A percentile compares a stretch with the other conserved stretches of the same genome.
Conservation (phyloP, 805 yeast species). For the Wickerhamiella dianesei region DNA sequence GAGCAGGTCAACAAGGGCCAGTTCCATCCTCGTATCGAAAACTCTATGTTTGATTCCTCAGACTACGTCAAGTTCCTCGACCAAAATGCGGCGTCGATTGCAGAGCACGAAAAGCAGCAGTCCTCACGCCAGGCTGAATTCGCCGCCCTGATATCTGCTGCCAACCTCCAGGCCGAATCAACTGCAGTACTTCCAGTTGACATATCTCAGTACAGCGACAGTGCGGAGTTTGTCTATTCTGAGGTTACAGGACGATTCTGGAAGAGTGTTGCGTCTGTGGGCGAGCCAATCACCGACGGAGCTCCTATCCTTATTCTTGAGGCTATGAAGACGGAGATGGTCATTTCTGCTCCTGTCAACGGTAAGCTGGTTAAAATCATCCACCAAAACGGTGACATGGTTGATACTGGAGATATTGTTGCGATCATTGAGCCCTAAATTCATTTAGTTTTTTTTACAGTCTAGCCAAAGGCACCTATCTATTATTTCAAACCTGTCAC, state of each 20-base stretch:
- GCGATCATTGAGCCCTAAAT: conserved; percentile 49
- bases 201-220: conserved; percentile 54
- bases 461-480: no score
- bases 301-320: conserved; percentile 82
- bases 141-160: conserved; percentile 55
- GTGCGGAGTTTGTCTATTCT: conserved; percentile 74
- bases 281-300: conserved; percentile 58
- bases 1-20: conserved; percentile 71
- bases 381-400: conserved; percentile 87
- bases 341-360: conserved; percentile 47
- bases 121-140: conserved; percentile 68
- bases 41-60: conserved; percentile 69
- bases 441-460: neutral
- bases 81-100: conserved; percentile 59
- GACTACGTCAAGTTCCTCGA: conserved; percentile 68
- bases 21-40: conserved; percentile 60
- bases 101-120: conserved; percentile 36
- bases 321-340: conserved; percentile 98
- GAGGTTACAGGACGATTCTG: conserved; percentile 94
- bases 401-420: conserved; percentile 90
- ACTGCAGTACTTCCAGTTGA: conserved; percentile 19
- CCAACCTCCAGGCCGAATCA: conserved; percentile 24
- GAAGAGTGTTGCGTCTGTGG: conserved; percentile 75
- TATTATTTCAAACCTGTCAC: no score
- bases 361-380: conserved; percentile 28